Conservation (phyloP, 1,284 basidiomycete species). For the Phellopilus nigrolimitatus region DNA sequence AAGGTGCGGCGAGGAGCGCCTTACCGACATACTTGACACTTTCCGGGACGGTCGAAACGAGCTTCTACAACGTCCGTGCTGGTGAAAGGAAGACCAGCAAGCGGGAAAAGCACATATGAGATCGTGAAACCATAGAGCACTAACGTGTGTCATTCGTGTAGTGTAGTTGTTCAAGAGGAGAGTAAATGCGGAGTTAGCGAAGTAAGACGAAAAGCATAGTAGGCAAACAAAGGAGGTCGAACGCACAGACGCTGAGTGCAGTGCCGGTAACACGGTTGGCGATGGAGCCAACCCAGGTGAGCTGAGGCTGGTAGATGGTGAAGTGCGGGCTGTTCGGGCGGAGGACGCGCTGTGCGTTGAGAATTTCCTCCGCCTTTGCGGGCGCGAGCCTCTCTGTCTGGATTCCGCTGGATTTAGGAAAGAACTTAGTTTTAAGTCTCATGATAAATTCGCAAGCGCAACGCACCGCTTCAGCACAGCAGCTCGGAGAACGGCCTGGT, state of each 20-base stretch:
- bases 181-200: slow-evolving; percentile 9
- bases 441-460: not conserved
- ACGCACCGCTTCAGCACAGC: slow-evolving; percentile 44
- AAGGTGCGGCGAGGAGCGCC: slow-evolving; percentile 73
- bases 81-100: slow-evolving; percentile 59
- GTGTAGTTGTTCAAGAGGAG: not conserved
- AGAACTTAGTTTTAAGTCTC: not conserved
- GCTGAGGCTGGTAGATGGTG: slow-evolving; percentile 94
- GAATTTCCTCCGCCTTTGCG: slow-evolving; percentile 55
- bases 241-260: slow-evolving; percentile 74
- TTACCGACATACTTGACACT: slow-evolving; percentile 75
- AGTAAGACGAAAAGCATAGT: not conserved
- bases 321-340: slow-evolving; percentile 92
- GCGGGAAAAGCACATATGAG: slow-evolving; percentile 81
- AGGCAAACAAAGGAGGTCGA: not conserved
- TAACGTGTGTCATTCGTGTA: no score
- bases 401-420: slow-evolving; percentile 37
- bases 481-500: slow-evolving; percentile 40
- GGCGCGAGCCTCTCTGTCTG: slow-evolving; percentile 63
- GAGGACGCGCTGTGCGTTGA: slow-evolving; percentile 82
- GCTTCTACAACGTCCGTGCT: slow-evolving; percentile 74
- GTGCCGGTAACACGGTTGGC: slow-evolving; percentile 82
- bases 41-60: slow-evolving; percentile 65
- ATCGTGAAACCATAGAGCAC: slow-evolving; percentile 89
- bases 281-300: slow-evolving; percentile 87